Evolutionary conservation across 2,329 filamentous ascomycete species (phyloP).

Genomic region (Hymenoscyphus scutula): DNA sequence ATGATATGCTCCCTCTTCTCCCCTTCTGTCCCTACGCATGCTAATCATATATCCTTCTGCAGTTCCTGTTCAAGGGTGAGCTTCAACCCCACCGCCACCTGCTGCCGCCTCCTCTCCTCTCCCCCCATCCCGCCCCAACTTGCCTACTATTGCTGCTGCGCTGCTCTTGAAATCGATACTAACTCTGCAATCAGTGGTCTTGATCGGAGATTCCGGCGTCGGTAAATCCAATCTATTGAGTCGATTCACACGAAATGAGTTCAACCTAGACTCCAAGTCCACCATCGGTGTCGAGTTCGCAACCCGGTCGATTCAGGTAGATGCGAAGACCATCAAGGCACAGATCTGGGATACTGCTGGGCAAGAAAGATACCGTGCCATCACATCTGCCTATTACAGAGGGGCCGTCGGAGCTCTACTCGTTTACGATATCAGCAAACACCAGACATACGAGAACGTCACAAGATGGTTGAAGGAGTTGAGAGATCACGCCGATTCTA

Average conservation of each 20-base stretch:
- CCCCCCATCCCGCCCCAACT: conserved; percentile 32
- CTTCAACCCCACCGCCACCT: conserved; percentile 25
- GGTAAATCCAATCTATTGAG: conserved; percentile 99
- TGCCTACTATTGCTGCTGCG: not conserved
- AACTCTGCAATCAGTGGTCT: conserved; percentile 66
- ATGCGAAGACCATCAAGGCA: conserved; percentile 99
- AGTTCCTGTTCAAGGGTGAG: conserved; percentile 99
- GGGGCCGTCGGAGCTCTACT: conserved; percentile 95
- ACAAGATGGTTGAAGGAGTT: conserved; percentile 99
- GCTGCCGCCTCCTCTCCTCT: conserved; percentile 26
- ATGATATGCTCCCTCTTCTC: conserved; percentile 49
- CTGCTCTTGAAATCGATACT: not conserved
- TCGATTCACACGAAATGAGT: conserved; percentile 99
- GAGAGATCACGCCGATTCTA: conserved; percentile 94
- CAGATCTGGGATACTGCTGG: conserved; percentile 99
- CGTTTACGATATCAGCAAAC: conserved; percentile 99
- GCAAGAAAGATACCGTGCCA: conserved; percentile 97
- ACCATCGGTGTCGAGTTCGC: conserved; percentile 99
- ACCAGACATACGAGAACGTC: conserved; percentile 98
- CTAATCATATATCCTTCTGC: conserved; percentile 37
- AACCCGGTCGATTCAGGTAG: conserved; percentile 96
- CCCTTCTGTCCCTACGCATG: conserved; percentile 32
- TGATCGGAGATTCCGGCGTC: conserved; percentile 98
- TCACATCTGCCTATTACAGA: conserved; percentile 98
- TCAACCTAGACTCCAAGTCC: conserved; percentile 99